Conservation (phyloP, 768 basidiomycete genomes). For the Cystobasidium tubakii region DNA sequence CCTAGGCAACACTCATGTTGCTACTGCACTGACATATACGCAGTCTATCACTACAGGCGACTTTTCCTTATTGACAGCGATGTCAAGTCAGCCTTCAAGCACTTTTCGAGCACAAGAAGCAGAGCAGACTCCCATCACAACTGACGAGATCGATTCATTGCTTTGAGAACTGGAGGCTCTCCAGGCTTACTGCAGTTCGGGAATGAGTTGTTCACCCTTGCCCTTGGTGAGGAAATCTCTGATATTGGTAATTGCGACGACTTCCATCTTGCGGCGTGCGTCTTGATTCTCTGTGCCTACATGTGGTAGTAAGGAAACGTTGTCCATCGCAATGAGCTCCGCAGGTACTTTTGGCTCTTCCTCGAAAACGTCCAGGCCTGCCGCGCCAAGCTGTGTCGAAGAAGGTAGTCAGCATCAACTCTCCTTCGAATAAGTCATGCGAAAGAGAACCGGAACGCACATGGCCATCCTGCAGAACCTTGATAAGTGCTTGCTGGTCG, state of each 20-base stretch:
- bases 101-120: too few species aligned
- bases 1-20: too few species aligned
- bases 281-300: constrained; percentile 85
- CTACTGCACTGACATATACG: background rate
- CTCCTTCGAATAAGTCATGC: background rate
- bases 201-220: constrained; percentile 23
- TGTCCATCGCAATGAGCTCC: constrained; percentile 69
- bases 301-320: constrained; percentile 80
- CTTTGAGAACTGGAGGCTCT: too few species aligned
- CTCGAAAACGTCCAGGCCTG: constrained; percentile 53
- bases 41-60: background rate
- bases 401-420: constrained; percentile 6
- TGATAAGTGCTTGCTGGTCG: constrained; percentile 78
- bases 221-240: constrained; percentile 44
- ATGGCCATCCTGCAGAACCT: constrained; percentile 77
- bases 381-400: constrained; percentile 38
- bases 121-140: too few species aligned
- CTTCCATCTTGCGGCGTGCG: constrained; percentile 73
- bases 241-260: constrained; percentile 72
- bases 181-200: constrained; percentile 19
- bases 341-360: constrained; percentile 76
- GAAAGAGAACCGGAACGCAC: constrained; percentile 53
- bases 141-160: too few species aligned
- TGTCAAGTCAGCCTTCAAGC: background rate
- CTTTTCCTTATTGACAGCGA: background rate